Evolutionary conservation across 345 rosid species (phyloP), one percentile per base, ranked within the genome.

Genomic region (Lumnitzera racemosa): DNA sequence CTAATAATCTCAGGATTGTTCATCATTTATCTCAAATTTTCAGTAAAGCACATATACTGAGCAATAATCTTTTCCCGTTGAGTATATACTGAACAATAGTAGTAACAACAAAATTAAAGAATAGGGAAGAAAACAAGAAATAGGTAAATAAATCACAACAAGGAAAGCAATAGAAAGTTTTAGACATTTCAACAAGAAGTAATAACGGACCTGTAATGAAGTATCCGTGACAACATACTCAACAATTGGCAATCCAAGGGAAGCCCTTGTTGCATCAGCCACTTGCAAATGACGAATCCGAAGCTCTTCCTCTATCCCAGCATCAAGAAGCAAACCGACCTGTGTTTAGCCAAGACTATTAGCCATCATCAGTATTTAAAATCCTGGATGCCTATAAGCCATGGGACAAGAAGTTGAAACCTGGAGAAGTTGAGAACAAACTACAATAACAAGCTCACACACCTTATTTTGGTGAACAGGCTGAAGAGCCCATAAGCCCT

Each of bases 381-480:
- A 62, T 53, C 43, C n/a, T 16, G 5, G 52, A 47, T 23, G 47
- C 2, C 9, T 36, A 36, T 9, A 4, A 36, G 43, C 43, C 7
- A 36, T 36, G 7, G 10, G 43, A 36, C 10, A 36, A 36, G 43
- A 36, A 36, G 43, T 9, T 36, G 43, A 36, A 5, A 9, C 43
- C 7, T 4, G 7, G 43, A 36, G 43, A 49, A 47, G 47, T 55
- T 17, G 20, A 58, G 16, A n/a, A 14, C 17, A 57, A 51, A 47
- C 43, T 11, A 55, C 13, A 31, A 54, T 2, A 25, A 5, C 10
- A 51, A 12, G 12, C 20, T 15, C 47, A 43, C 31, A 24, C 12
- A 80, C 87, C 80, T 75, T 79, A 62, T 81, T 84, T 63, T 77
- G 90, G 65, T 77, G 90, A 68, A 84, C 84, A 59, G 87, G 83